phyloP scores from a whole-genome alignment of 2,329 filamentous ascomycete genomes.

The Chalaropsis thielavioides region DNA sequence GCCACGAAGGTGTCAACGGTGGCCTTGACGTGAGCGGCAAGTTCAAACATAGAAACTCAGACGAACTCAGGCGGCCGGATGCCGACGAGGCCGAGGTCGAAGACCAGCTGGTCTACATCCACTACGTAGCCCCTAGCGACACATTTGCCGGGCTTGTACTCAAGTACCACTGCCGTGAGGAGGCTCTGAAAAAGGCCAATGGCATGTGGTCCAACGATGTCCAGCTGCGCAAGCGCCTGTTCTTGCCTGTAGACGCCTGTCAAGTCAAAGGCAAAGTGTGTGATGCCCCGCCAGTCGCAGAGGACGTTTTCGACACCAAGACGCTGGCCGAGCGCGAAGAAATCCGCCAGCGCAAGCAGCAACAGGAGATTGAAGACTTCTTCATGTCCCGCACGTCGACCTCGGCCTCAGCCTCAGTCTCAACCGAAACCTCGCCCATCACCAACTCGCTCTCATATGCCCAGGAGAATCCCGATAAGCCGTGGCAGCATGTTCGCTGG shows the following conservation, averaged over 20 bases:
- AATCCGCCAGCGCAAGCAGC: slow-evolving; percentile 9
- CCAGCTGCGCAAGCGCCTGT: slow-evolving; percentile 64
- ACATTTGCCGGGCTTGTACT: slow-evolving; percentile 85
- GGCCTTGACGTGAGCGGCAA: slow-evolving; percentile 38
- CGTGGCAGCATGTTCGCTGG: slow-evolving; percentile 83
- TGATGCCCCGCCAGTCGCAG: slow-evolving; percentile 32
- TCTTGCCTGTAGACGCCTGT: slow-evolving; percentile 81
- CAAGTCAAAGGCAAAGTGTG: slow-evolving; percentile 62
- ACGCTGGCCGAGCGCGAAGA: slow-evolving; percentile 9
- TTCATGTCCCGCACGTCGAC: slow-evolving; percentile 10
- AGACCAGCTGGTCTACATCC: slow-evolving; percentile 78
- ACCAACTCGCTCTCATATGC: not conserved
- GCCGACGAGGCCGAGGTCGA: slow-evolving; percentile 43
- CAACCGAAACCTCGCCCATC: not conserved
- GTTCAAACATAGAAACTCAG: slow-evolving; percentile 54
- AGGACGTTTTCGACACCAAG: not conserved
- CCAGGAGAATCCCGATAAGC: slow-evolving; percentile 33
- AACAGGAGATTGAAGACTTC: slow-evolving; percentile 13
- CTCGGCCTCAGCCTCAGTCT: not conserved
- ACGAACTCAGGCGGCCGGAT: slow-evolving; percentile 33
- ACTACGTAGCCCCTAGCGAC: slow-evolving; percentile 68
- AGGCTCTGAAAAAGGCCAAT: slow-evolving; percentile 73
- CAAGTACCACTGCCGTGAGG: slow-evolving; percentile 73
- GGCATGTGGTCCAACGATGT: slow-evolving; percentile 92
- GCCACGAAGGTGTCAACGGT: slow-evolving; percentile 44